A percentile compares a stretch with the other conserved stretches of the same genome.
These are phyloP conservation scores for Xanthoconium purpureum DNA, from an alignment of 768 basidiomycete species.

Conservation along the genomic window DNA sequence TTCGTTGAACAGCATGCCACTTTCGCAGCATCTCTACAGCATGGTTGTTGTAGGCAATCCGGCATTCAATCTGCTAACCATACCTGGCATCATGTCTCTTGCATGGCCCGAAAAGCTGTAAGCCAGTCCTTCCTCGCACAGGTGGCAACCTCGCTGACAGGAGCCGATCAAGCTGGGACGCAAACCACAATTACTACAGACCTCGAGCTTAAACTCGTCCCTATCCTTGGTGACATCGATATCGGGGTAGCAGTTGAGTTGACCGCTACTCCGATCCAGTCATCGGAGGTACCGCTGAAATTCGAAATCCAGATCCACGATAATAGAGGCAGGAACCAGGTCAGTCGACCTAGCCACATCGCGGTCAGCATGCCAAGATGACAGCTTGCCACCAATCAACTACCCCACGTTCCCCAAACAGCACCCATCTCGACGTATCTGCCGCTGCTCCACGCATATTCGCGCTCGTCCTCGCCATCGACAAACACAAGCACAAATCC, in stretches of 20 bases:
- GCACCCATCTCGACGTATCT: neutral
- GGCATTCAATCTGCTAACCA: neutral
- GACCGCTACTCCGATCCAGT: neutral
- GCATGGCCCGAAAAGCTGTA: conserved; percentile 10
- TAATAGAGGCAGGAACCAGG: neutral
- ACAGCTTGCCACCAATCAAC: too few species aligned
- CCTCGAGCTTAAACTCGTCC: neutral
- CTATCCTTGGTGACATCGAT: neutral
- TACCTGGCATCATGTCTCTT: neutral
- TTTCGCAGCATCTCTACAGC: neutral
- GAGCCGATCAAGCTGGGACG: conserved; percentile 1
- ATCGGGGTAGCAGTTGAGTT: conserved; percentile 6
- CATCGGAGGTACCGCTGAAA: neutral
- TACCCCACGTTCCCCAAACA: neutral
- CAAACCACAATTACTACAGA: neutral
- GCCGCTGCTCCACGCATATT: conserved; percentile 12
- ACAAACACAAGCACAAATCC: conserved; percentile 10
- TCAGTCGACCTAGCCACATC: neutral
- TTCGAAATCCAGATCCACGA: conserved; percentile 5
- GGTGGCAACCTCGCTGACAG: neutral
- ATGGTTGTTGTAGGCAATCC: neutral
- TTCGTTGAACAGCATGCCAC: too few species aligned
- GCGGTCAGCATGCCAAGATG: neutral
- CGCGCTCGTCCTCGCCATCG: conserved; percentile 17
- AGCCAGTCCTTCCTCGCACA: neutral